Conservation (phyloP, 2,329 filamentous ascomycete species). For the Aspergillus hiratsukae region DNA sequence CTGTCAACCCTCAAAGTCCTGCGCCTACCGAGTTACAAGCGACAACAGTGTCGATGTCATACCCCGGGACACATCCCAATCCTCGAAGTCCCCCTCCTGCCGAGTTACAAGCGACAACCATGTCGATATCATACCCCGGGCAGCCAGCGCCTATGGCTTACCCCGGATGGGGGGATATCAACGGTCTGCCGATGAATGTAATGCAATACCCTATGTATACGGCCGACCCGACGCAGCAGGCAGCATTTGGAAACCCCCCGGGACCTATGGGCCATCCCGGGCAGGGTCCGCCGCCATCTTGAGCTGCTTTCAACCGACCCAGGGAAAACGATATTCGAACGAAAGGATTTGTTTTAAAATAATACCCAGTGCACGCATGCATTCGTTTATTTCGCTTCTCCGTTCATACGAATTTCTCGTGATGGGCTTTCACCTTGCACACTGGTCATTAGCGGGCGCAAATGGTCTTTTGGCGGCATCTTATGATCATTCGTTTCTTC, state of each 20-base stretch:
- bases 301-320: not conserved
- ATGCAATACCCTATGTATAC: constrained; percentile 32
- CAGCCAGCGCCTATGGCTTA: constrained; percentile 27
- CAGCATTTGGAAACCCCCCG: constrained; percentile 22
- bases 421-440: constrained; percentile 23
- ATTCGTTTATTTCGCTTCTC: constrained; percentile 7
- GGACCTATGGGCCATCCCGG: constrained; percentile 30
- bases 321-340: not conserved
- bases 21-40: constrained; percentile 24
- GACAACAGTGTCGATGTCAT: constrained; percentile 26
- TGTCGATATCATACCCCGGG: constrained; percentile 27
- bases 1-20: constrained; percentile 23
- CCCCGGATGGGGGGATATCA: constrained; percentile 27
- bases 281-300: constrained; percentile 22
- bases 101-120: constrained; percentile 24
- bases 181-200: constrained; percentile 27
- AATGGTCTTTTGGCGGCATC: constrained; percentile 29
- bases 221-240: constrained; percentile 22
- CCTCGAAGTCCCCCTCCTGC: constrained; percentile 22
- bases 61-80: constrained; percentile 14
- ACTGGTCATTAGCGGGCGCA: constrained; percentile 38
- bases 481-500: constrained; percentile 15
- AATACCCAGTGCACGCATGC: constrained; percentile 13
- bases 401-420: constrained; percentile 17
- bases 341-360: constrained; percentile 3